These are phyloP conservation scores for Seiridium cupressi DNA, from an alignment of 2,329 filamentous ascomycete genomes.

Conservation along the genomic window DNA sequence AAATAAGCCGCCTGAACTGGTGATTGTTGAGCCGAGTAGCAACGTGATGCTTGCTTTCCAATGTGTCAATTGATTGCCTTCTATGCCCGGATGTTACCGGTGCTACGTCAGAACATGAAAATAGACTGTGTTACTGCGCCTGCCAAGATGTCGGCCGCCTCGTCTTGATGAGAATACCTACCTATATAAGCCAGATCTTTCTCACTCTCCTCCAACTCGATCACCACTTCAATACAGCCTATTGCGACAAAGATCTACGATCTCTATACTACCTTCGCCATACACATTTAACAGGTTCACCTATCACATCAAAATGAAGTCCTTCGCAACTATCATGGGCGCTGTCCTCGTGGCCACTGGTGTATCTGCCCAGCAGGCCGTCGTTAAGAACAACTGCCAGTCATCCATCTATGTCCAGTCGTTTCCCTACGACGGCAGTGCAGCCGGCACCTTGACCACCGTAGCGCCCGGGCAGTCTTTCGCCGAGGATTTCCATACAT, in stretches of 20 bases:
- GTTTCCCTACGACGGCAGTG: constrained; percentile 23
- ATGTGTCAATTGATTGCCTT: neutral
- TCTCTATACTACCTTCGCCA: neutral
- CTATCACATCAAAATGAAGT: constrained; percentile 21
- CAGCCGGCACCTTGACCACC: constrained; percentile 29
- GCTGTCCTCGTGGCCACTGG: constrained; percentile 28
- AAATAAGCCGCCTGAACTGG: neutral
- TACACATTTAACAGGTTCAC: neutral
- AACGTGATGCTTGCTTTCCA: neutral
- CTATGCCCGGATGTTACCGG: neutral
- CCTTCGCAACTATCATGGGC: constrained; percentile 18
- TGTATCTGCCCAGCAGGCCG: constrained; percentile 31
- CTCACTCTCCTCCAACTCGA: neutral
- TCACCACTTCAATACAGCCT: neutral
- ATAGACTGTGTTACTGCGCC: neutral
- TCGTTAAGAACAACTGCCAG: constrained; percentile 34
- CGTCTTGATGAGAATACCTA: neutral
- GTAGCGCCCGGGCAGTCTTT: constrained; percentile 31
- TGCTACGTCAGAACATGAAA: neutral
- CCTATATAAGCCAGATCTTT: neutral
- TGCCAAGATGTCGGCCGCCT: neutral
- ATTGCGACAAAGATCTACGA: neutral
- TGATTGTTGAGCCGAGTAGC: neutral
- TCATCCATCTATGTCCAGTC: constrained; percentile 2
- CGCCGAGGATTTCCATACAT: constrained; percentile 29